These are phyloP conservation scores for Gossypium davidsonii DNA, from an alignment of 441 rosid species.

Conservation along the genomic window DNA sequence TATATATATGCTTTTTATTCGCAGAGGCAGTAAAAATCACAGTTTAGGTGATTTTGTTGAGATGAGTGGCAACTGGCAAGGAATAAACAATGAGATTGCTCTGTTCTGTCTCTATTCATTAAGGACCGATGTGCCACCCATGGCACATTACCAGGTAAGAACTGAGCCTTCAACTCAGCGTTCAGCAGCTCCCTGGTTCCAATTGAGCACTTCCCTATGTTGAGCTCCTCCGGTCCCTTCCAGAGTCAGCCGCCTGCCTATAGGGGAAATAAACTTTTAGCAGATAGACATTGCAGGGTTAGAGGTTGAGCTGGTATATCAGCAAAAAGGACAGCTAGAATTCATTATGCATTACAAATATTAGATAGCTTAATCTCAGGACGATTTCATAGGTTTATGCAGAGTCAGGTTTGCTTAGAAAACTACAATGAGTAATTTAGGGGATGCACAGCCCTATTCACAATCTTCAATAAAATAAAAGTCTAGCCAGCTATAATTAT, in stretches of 20 bases:
- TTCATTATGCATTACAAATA: background rate
- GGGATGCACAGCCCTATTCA: background rate
- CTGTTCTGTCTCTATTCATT: too few species aligned
- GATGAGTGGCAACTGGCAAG: background rate
- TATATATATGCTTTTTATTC: background rate
- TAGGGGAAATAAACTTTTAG: background rate
- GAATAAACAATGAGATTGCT: background rate
- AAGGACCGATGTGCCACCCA: too few species aligned
- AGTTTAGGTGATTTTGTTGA: background rate
- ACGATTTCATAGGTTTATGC: background rate
- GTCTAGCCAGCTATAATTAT: background rate
- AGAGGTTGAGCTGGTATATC: background rate
- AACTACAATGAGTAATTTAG: background rate
- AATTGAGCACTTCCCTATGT: too few species aligned
- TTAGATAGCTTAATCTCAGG: background rate
- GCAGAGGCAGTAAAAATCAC: background rate
- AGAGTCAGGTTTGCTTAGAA: background rate
- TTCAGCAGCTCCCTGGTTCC: too few species aligned
- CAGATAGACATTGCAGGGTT: background rate
- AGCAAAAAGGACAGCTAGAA: background rate
- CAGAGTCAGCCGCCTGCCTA: background rate
- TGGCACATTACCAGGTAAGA: too few species aligned
- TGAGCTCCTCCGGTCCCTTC: too few species aligned
- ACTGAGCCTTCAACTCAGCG: too few species aligned
- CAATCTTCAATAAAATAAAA: background rate